These are phyloP conservation scores for Paracoccidioides brasiliensis DNA, from an alignment of 2,329 filamentous ascomycete genomes.

Conservation along the genomic window DNA sequence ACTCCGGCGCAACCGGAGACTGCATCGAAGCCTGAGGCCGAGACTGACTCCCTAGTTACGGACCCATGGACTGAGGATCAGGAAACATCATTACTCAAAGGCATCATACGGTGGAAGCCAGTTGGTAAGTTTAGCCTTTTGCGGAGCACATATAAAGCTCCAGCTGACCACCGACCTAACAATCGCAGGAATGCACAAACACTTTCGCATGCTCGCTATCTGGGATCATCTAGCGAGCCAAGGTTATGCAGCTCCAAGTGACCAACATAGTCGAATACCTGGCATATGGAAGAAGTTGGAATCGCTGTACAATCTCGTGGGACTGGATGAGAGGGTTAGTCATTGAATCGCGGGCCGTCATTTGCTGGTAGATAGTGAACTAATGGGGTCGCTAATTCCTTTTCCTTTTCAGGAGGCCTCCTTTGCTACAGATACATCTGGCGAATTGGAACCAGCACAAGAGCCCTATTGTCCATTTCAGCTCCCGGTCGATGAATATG, in stretches of 20 bases:
- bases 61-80: slow-evolving; percentile 94
- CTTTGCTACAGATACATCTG: slow-evolving; percentile 42
- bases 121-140: slow-evolving; percentile 48
- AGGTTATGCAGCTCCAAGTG: slow-evolving; percentile 54
- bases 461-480: slow-evolving; percentile 55
- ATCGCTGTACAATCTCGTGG: slow-evolving; percentile 70
- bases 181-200: slow-evolving; percentile 67
- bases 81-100: slow-evolving; percentile 82
- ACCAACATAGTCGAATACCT: slow-evolving; percentile 71
- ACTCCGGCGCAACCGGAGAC: slow-evolving; percentile 15
- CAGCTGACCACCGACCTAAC: slow-evolving; percentile 5
- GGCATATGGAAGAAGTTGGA: slow-evolving; percentile 84
- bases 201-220: slow-evolving; percentile 83
- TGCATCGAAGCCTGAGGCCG: slow-evolving; percentile 23
- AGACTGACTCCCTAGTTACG: slow-evolving; percentile 38
- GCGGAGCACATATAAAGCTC: slow-evolving; percentile 2
- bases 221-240: slow-evolving; percentile 67
- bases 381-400: background rate
- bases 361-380: background rate
- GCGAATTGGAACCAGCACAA: slow-evolving; percentile 36
- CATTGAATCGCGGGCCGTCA: slow-evolving; percentile 21
- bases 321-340: slow-evolving; percentile 74
- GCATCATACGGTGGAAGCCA: slow-evolving; percentile 90
- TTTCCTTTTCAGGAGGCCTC: slow-evolving; percentile 37
- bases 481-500: slow-evolving; percentile 41